Evolutionary conservation across 768 basidiomycete species (phyloP).

Genomic region (Tricholoma sp.): DNA sequence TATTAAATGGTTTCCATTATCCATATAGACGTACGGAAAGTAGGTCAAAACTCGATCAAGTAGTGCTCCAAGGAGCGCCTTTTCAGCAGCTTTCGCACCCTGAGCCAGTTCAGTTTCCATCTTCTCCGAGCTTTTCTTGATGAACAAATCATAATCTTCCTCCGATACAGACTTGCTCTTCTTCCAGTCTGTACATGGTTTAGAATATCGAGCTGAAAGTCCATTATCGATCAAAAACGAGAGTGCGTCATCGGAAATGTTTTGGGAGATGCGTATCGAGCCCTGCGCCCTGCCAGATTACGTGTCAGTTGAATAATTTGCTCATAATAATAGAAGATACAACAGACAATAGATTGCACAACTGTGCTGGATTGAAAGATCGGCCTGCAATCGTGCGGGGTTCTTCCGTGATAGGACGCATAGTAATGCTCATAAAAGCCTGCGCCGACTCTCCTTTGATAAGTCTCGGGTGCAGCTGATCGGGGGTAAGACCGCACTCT

Average conservation of each 20-base stretch:
- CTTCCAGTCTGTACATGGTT: constrained; percentile 1
- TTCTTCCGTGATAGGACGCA: constrained; percentile 10
- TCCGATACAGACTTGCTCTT: not conserved
- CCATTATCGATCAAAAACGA: not conserved
- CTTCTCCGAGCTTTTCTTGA: not conserved
- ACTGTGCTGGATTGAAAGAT: not conserved
- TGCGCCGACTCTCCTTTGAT: constrained; percentile 36
- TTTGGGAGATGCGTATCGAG: not conserved
- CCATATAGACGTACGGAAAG: not conserved
- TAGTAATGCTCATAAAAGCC: constrained; percentile 32
- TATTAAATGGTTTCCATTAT: no score
- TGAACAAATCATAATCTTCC: not conserved
- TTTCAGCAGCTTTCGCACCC: not conserved
- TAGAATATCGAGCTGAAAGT: not conserved
- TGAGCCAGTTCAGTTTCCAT: not conserved
- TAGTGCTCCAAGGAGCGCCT: not conserved
- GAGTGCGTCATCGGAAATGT: not conserved
- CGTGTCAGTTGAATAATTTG: not conserved
- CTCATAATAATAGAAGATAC: not conserved
- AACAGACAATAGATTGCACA: not conserved
- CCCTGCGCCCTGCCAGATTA: not conserved
- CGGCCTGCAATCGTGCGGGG: not conserved
- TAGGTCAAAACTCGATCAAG: not conserved
- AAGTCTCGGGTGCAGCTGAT: constrained; percentile 20
- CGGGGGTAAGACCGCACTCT: not conserved